Base-by-base conservation (phyloP, 805 yeast species). In the Kuraishia floccosa region DNA sequence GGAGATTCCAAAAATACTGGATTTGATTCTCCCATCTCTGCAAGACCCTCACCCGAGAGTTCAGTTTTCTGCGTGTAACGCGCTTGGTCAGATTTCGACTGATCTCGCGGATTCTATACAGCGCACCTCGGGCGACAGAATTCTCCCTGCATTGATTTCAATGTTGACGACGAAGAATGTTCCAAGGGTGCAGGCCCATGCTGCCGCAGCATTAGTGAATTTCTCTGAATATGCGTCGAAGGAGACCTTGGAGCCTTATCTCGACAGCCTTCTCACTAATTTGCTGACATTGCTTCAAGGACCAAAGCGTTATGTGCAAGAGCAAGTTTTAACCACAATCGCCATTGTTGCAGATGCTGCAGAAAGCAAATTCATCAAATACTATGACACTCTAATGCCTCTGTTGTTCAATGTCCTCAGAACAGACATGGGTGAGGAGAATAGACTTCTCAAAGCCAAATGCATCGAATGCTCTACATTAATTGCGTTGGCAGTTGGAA, bases 321-420 rank as follows among this genome's bases (percentile, higher is more conserved):
- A 91, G 50, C 98, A 91, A 60, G 96, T 87, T 11, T 66, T 91
- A 35, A 87, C 97, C 8, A 91, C 97, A 0, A 87, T 91, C 54
- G 95, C 97, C 14, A 83, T 87, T 42, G 87, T 89, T 41, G 98
- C 98, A 2, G 97, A 89, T 56, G 93, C 96, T 11, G 95, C 97
- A 3, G 85, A 85, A 54, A 68, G 68, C 39, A 81, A 80, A 48
- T 91, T 91, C 50, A 67, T 75, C 44, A 89, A 87, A 58, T 91
- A 91, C 52, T 91, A 87, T 52, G 96, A 86, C 51, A 81, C 96
- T 2, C 66, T 91, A 52, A 89, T 91, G 93, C 95, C 96, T 12
- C 59, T 85, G 41, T 63, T 89, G 38, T 60, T 86, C 35, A 74
- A 79, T 38, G 94, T 89, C 9, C 60, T 91, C 57, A 72, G 67